These are phyloP conservation scores for Agapanthus africanus DNA, from an alignment of 106 monocot species.

Conservation along the genomic window DNA sequence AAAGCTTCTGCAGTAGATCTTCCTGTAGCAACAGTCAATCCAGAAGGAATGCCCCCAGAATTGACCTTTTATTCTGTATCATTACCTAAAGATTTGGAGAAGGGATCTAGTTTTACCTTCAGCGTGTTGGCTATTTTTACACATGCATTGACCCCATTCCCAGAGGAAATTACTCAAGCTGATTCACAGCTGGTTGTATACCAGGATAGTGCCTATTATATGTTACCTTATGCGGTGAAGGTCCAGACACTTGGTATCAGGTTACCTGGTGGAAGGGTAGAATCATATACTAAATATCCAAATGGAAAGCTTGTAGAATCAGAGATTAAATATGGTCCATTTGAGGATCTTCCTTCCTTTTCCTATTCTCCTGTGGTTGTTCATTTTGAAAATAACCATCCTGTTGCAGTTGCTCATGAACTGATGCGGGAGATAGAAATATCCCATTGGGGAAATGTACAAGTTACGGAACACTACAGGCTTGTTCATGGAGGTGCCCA, in stretches of 20 bases:
- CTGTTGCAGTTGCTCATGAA: constrained; percentile 76
- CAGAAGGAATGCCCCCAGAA: constrained; percentile 55
- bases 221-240: constrained; percentile 82
- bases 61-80: constrained; percentile 70
- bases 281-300: constrained; percentile 82
- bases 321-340: constrained; percentile 84
- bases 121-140: constrained; percentile 63
- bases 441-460: constrained; percentile 94
- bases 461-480: constrained; percentile 85
- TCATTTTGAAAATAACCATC: constrained; percentile 87
- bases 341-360: constrained; percentile 64
- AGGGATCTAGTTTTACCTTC: constrained; percentile 52
- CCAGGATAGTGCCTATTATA: constrained; percentile 74
- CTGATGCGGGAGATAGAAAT: constrained; percentile 84
- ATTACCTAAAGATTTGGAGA: constrained; percentile 45
- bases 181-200: constrained; percentile 85
- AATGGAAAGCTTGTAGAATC: constrained; percentile 70
- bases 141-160: constrained; percentile 72
- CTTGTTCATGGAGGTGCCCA: constrained; percentile 83
- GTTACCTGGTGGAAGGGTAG: constrained; percentile 77
- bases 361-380: constrained; percentile 56
- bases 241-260: constrained; percentile 61
- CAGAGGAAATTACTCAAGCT: constrained; percentile 87
- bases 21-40: constrained; percentile 33
- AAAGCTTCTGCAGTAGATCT: constrained; percentile 33